Evolutionary conservation across 2,329 filamentous ascomycete genomes (phyloP).

Genomic region (Xylaria sp.): DNA sequence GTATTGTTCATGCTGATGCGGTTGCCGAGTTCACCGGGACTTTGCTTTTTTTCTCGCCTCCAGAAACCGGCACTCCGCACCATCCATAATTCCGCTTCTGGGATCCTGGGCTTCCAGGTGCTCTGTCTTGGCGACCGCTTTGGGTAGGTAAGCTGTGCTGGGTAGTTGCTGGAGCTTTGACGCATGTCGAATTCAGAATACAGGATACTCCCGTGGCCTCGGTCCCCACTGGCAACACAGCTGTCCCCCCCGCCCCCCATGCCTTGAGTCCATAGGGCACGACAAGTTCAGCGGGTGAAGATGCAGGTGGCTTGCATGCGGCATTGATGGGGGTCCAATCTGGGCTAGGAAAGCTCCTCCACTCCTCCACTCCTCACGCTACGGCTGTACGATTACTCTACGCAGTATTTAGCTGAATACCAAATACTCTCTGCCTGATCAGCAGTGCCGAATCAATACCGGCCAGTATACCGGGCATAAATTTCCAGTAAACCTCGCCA

Average conservation of each 20-base stretch:
- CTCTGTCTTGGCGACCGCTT: conserved; percentile 16
- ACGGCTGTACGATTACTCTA: conserved; percentile 7
- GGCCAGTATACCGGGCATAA: conserved; percentile 18
- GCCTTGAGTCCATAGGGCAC: conserved; percentile 21
- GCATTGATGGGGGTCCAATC: conserved; percentile 31
- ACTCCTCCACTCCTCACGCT: background rate
- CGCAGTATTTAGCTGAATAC: conserved; percentile 8
- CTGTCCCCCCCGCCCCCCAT: background rate
- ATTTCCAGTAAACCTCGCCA: conserved; percentile 10
- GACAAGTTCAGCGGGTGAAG: conserved; percentile 30
- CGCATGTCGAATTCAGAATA: conserved; percentile 18
- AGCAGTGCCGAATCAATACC: conserved; percentile 29
- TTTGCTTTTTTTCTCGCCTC: conserved; percentile 22
- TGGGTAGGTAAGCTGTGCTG: conserved; percentile 1
- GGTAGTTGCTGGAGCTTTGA: conserved; percentile 7
- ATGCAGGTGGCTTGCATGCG: conserved; percentile 36
- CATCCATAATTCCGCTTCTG: conserved; percentile 1
- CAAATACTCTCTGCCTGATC: conserved; percentile 23
- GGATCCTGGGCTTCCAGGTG: background rate
- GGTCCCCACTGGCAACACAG: conserved; percentile 13
- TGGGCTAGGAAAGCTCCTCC: conserved; percentile 18
- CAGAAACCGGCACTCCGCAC: conserved; percentile 8
- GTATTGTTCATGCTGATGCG: conserved; percentile 22
- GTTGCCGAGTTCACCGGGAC: conserved; percentile 30
- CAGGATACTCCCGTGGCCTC: conserved; percentile 9